Conservation (phyloP, 208 protist species). For the Novymonas esmeraldas region DNA sequence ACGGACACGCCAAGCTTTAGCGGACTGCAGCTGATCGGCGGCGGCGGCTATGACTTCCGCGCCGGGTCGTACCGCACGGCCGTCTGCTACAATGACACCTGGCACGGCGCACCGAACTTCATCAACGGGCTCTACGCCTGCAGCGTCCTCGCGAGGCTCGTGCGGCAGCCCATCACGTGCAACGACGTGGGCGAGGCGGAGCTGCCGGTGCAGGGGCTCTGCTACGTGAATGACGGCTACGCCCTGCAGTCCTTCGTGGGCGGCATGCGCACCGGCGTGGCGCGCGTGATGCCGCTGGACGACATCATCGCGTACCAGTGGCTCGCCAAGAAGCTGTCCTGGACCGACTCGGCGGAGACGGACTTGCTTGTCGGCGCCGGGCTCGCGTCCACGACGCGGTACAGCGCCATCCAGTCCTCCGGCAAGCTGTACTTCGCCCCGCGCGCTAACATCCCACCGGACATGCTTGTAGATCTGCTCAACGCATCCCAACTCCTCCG, state of each 20-base stretch:
- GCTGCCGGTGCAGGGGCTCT: constrained; percentile 39
- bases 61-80: background rate
- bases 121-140: constrained; percentile 14
- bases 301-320: constrained; percentile 36
- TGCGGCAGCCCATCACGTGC: background rate
- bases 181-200: constrained; percentile 21
- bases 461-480: constrained; percentile 36
- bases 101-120: constrained; percentile 15
- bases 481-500: constrained; percentile 31
- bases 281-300: constrained; percentile 22
- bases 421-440: constrained; percentile 55
- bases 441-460: constrained; percentile 17
- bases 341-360: background rate
- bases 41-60: background rate
- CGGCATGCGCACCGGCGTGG: constrained; percentile 3
- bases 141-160: background rate
- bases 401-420: constrained; percentile 18
- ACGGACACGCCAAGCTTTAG: background rate
- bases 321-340: constrained; percentile 13
- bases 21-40: background rate
- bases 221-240: constrained; percentile 1
- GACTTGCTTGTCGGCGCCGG: constrained; percentile 20
- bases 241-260: background rate
- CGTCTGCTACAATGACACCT: constrained; percentile 31
- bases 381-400: constrained; percentile 21